A percentile compares a stretch with the other conserved stretches of the same genome.
Conservation (phyloP, 768 basidiomycete genomes). For the Pisolithus tinctorius region DNA sequence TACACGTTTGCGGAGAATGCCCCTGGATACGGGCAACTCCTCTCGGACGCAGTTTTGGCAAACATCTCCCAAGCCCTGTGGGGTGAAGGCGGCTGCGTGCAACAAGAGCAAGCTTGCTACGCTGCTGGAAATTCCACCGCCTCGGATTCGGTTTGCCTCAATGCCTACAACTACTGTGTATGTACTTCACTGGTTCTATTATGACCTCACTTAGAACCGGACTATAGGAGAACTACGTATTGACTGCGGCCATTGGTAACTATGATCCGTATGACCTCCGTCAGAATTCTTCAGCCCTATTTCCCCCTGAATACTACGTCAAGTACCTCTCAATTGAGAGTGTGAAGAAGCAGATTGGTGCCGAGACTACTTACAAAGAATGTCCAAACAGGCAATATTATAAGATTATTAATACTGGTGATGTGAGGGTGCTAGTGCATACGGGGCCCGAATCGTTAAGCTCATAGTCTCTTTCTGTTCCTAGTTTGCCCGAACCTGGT, state of each 20-base stretch:
- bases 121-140: slow-evolving; percentile 40
- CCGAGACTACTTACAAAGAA: slow-evolving; percentile 39
- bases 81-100: slow-evolving; percentile 42
- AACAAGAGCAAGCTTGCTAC: slow-evolving; percentile 50
- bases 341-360: slow-evolving; percentile 46
- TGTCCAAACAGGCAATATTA: slow-evolving; percentile 40
- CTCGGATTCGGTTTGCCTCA: slow-evolving; percentile 44
- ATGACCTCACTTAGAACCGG: neutral
- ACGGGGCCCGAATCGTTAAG: neutral
- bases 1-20: slow-evolving; percentile 55
- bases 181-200: slow-evolving; percentile 8
- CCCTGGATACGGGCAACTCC: slow-evolving; percentile 61
- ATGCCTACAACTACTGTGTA: slow-evolving; percentile 53
- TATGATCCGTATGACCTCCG: slow-evolving; percentile 51
- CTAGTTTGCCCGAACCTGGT: slow-evolving; percentile 30
- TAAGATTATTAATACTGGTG: slow-evolving; percentile 48
- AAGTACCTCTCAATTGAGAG: slow-evolving; percentile 33
- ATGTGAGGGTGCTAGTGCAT: slow-evolving; percentile 31
- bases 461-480: neutral
- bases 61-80: slow-evolving; percentile 44
- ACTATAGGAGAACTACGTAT: slow-evolving; percentile 38
- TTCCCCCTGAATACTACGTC: slow-evolving; percentile 54
- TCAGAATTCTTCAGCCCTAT: slow-evolving; percentile 44
- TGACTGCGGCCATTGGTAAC: slow-evolving; percentile 44
- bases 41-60: slow-evolving; percentile 37